A percentile compares a stretch with the other conserved stretches of the same genome.
phyloP scores from a whole-genome alignment of 2,329 filamentous ascomycete genomes.

The Botrytis fabae region DNA sequence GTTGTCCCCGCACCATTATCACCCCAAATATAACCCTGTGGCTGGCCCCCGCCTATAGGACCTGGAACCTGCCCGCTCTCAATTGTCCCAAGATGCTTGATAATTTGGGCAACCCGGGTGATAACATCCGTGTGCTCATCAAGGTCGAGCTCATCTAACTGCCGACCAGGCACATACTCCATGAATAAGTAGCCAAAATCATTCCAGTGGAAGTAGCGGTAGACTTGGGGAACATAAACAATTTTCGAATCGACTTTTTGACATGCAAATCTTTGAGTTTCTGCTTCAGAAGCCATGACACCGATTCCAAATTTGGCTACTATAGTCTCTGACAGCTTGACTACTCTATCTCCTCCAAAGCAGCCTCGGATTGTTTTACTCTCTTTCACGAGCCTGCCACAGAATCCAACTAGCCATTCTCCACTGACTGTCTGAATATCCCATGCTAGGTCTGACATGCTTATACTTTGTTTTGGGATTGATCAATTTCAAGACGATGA shows the following conservation, averaged over 20 bases:
- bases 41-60: not conserved
- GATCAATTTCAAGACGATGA: not conserved
- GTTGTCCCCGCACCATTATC: not conserved
- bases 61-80: not conserved
- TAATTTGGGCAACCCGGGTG: not conserved
- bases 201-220: constrained; percentile 30
- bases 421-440: not conserved
- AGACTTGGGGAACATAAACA: constrained; percentile 32
- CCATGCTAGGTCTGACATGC: not conserved
- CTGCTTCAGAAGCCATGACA: constrained; percentile 30
- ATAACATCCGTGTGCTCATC: not conserved
- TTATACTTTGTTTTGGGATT: not conserved
- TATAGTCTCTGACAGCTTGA: constrained; percentile 24
- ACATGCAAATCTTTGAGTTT: constrained; percentile 32
- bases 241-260: constrained; percentile 29
- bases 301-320: constrained; percentile 31
- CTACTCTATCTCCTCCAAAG: not conserved
- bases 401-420: not conserved
- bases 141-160: constrained; percentile 26
- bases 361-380: not conserved
- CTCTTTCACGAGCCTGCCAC: not conserved
- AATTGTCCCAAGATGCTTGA: not conserved
- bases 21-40: not conserved
- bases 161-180: constrained; percentile 34
- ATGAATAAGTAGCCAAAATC: constrained; percentile 36